Percentiles rank a stretch among this genome's conserved stretches.
These are phyloP conservation scores for Pythium sp. DNA, from an alignment of 352 stramenopile species.

Conservation along the genomic window DNA sequence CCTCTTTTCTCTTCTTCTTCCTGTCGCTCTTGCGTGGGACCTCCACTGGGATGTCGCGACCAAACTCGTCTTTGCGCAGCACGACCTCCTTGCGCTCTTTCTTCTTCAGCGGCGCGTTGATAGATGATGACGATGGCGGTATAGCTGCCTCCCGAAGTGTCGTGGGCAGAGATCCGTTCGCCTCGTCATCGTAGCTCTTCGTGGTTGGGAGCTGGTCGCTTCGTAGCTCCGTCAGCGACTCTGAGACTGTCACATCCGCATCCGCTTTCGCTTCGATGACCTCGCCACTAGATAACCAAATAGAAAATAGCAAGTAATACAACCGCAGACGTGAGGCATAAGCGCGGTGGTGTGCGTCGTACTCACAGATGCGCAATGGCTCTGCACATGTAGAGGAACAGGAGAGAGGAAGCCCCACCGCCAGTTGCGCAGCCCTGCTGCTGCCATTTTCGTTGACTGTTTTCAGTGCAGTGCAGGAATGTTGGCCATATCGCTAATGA, in stretches of 20 bases:
- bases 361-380: neutral
- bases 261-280: conserved; percentile 26
- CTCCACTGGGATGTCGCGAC: conserved; percentile 46
- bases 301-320: neutral
- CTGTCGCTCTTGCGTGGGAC: conserved; percentile 17
- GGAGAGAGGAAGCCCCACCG: conserved; percentile 16
- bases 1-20: conserved; percentile 21
- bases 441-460: neutral
- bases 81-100: conserved; percentile 19
- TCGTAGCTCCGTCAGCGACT: neutral
- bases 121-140: neutral
- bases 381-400: neutral
- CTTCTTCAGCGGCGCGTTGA: conserved; percentile 19
- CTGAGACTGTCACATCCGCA: neutral
- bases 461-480: too few species aligned
- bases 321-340: neutral
- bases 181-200: conserved; percentile 3
- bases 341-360: neutral
- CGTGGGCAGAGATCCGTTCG: neutral
- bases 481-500: too few species aligned
- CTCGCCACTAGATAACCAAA: conserved; percentile 20
- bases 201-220: neutral
- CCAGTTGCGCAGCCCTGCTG: conserved; percentile 30
- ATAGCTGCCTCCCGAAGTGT: neutral
- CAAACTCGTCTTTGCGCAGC: conserved; percentile 77